Evolutionary conservation across 2,329 filamentous ascomycete species (phyloP), one percentile per base, ranked within the genome.

Genomic region (Phaeosphaeriaceae sp.): DNA sequence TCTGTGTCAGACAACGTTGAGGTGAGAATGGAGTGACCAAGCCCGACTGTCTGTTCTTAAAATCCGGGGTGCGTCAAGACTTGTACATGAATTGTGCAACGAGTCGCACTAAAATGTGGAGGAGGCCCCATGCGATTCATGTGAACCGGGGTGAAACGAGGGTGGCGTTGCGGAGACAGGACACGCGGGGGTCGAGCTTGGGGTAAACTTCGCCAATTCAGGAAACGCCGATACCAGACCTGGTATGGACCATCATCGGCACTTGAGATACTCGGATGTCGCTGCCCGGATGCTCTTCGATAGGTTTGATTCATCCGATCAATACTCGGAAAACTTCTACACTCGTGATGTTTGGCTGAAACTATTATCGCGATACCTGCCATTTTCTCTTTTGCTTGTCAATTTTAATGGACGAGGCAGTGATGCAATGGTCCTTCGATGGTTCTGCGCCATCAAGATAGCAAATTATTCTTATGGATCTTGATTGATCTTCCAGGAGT

Each of bases 111-210:
- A 54, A 47, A 58, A 62, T 62, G 57, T 62, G 61, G 57, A 36
- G 57, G 55, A 17, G 19, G 49, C 50, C 50, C 55, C 40, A 27
- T 54, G 31, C 41, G 20, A 22, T 48, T 41, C 45, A 55, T 51
- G 52, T 60, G 54, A 11, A 33, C 41, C 50, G 21, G 57, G 50
- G 13, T 45, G 40, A 45, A 42, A 36, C 19, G 50, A 42, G 46
- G 10, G 22, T 60, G 49, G 48, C 51, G 62, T 36, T 60, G 62
- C 55, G 62, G 62, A 60, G 60, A 58, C 47, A 7, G 47, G 15
- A 19, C 41, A 31, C 40, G 47, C 21, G 47, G 53, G 53, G 53
- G 42, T 7, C 33, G 33, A 45, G 22, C 25, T 42, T 41, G 33
- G 48, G 48, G 31, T 51, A 42, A 48, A 48, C 21, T 17, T 25